Base-by-base conservation (phyloP, 2,329 filamentous ascomycete genomes). In the Rugonectria rugulosa region DNA sequence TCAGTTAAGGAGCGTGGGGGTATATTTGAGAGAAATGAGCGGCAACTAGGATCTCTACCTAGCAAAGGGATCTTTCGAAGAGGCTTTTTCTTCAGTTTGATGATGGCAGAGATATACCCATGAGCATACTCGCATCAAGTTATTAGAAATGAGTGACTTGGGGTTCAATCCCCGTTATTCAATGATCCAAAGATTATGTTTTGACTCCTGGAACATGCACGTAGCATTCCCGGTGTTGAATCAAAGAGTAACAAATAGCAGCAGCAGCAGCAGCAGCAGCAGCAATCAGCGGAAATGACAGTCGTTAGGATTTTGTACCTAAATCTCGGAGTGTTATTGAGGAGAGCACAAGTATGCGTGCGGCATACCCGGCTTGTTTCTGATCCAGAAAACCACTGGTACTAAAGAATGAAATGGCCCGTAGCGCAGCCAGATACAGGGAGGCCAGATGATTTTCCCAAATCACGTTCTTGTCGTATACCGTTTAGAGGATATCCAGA, bases 351-450 rank as follows among this genome's bases (percentile, higher is more conserved):
- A 8, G 29, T 36, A 27, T 37, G 38, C 37, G 29, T 36, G 38
- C 21, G 29, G 29, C 38, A 51, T 51, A 29, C 21, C 45, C 47
- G 17, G 47, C 38, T 42, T 36, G 14, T 15, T 29, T 14, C 47
- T 43, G 43, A 50, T 36, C n/a, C 20, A 9, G 7, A 41, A 32
- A 42, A 23, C 29, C 29, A 36, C 20, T 36, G 9, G 36, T n/a
- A 23, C 38, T 21, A 43, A 36, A 14, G 14, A 32, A 32, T 14
- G 17, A 10, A 42, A 23, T 27, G 23, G 38, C 21, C 15, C 8
- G n/a, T n/a, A n/a, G n/a, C n/a, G 21, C 14, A 31, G 40, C 17
- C 36, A 40, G 32, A 31, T 23, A 15, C 6, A 6, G 23, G 34
- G n/a, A 34, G 15, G 24, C 34, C 45, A 40, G 14, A 40, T 4